Evolutionary conservation across 306 rosid genomes (phyloP).

Genomic region (Citrullus mucosospermus): DNA sequence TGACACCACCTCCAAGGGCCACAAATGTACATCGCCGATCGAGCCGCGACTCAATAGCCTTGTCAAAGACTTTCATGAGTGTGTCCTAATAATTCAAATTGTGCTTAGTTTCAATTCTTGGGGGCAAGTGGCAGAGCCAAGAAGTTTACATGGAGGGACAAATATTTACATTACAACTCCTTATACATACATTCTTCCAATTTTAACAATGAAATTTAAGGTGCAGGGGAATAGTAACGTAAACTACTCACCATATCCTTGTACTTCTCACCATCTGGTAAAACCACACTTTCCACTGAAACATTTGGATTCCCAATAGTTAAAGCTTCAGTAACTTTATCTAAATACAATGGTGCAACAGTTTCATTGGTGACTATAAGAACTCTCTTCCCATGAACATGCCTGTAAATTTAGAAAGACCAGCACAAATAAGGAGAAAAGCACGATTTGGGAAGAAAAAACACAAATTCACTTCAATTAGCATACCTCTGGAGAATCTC

Average conservation of each 20-base stretch:
- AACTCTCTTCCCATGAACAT: constrained; percentile 89
- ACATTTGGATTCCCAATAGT: constrained; percentile 67
- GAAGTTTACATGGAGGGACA: not conserved
- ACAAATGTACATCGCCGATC: constrained; percentile 77
- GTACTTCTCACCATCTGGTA: constrained; percentile 86
- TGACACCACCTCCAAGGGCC: constrained; percentile 97
- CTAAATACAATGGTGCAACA: constrained; percentile 68
- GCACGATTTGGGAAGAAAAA: not conserved
- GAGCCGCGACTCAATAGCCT: constrained; percentile 73
- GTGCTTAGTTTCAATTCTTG: constrained; percentile 7
- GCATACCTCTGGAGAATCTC: constrained; percentile 61
- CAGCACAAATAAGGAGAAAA: not conserved
- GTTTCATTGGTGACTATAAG: constrained; percentile 77
- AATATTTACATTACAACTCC: not conserved
- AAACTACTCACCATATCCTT: constrained; percentile 62
- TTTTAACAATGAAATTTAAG: not conserved
- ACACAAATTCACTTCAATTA: not conserved
- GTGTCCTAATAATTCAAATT: constrained; percentile 47
- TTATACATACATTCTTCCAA: not conserved
- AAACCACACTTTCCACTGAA: constrained; percentile 70
- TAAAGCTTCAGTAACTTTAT: constrained; percentile 64
- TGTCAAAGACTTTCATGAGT: constrained; percentile 89
- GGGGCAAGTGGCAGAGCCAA: not conserved
- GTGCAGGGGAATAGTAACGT: not conserved
- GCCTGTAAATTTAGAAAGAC: constrained; percentile 29